phyloP scores from a whole-genome alignment of 176 grass and related monocot genomes.

The Leersia perrieri region DNA sequence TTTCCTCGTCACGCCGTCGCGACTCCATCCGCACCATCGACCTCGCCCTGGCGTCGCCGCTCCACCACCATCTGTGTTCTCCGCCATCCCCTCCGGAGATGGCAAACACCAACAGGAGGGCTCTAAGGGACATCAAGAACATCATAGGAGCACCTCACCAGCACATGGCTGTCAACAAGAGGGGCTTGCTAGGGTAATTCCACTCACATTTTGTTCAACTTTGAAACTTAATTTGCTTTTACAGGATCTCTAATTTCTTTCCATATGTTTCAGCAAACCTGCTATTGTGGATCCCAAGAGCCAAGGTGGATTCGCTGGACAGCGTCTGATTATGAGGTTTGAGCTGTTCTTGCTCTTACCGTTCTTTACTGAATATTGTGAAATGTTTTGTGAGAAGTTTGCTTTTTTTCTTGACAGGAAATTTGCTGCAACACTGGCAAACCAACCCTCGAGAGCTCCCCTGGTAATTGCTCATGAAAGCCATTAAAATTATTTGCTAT shows the following conservation, averaged over 20 bases:
- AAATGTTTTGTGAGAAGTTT: slow-evolving; percentile 7
- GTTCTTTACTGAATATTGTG: not conserved
- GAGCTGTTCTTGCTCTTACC: not conserved
- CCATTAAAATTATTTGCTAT: slow-evolving; percentile 8
- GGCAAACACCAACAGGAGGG: slow-evolving; percentile 46
- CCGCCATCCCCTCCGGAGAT: slow-evolving; percentile 2
- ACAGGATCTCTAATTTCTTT: slow-evolving; percentile 32
- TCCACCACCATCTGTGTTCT: no score
- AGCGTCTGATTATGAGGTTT: slow-evolving; percentile 61
- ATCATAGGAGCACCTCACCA: slow-evolving; percentile 41
- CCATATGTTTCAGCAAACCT: slow-evolving; percentile 41
- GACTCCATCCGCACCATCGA: no score
- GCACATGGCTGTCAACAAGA: slow-evolving; percentile 49
- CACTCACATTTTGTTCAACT: not conserved
- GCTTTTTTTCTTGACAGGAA: slow-evolving; percentile 42
- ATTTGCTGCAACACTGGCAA: slow-evolving; percentile 47
- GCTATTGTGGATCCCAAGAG: slow-evolving; percentile 27
- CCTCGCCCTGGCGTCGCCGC: no score
- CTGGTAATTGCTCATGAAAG: slow-evolving; percentile 38
- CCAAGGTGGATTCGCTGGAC: not conserved
- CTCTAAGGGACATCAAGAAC: slow-evolving; percentile 61
- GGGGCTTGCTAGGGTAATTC: slow-evolving; percentile 45
- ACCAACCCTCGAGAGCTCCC: slow-evolving; percentile 29
- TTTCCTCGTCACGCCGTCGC: no score
- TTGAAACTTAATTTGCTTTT: not conserved